Conservation (phyloP, 2,329 filamentous ascomycete species). For the Aureobasidium sp. region DNA sequence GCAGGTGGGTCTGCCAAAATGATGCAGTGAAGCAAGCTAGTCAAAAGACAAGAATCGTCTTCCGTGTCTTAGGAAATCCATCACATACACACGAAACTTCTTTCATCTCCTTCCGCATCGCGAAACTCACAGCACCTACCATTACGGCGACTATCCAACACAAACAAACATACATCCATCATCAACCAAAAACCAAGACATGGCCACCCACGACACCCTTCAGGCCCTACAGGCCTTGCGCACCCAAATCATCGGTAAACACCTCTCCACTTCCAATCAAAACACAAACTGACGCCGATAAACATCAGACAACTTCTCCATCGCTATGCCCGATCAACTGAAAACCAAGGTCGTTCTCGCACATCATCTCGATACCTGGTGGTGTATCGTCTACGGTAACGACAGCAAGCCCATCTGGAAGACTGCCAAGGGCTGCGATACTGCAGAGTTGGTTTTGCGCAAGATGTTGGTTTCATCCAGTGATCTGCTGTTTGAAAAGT, state of each 20-base stretch:
- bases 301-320: neutral
- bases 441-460: neutral
- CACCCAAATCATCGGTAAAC: neutral
- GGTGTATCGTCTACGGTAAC: neutral
- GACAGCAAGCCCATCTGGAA: neutral
- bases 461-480: neutral
- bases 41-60: no score
- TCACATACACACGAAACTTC: no score
- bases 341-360: neutral
- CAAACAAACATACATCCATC: neutral
- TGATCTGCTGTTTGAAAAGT: neutral
- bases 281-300: neutral
- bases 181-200: neutral
- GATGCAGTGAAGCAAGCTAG: no score
- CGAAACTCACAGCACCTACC: neutral
- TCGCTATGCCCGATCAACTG: neutral
- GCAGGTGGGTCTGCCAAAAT: neutral
- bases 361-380: neutral
- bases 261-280: neutral
- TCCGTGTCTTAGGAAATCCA: no score
- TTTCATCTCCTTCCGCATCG: neutral
- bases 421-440: neutral
- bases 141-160: neutral
- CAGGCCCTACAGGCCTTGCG: neutral
- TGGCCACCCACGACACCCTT: neutral